Base-by-base conservation (phyloP, 441 rosid species). In the Adansonia gregorii region DNA sequence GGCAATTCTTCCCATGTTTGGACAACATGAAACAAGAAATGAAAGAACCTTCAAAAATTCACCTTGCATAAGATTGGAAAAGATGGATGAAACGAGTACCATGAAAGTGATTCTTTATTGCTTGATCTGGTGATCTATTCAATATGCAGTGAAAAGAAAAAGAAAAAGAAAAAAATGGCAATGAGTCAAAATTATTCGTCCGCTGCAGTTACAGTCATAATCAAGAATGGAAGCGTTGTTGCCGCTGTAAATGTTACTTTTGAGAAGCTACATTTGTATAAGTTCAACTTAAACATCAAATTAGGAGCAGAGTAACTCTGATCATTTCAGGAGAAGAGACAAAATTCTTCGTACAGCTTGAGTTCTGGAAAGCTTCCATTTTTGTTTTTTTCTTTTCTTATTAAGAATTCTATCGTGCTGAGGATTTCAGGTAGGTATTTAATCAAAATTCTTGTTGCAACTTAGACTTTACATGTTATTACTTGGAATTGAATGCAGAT, bases 401-500 rank as follows among this genome's bases (percentile, higher is more conserved):
- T 49, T 49, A 3, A 49, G n/a, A 49, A 49, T 49, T 49, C 54
- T 12, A 45, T 8, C 10, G 14, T 49, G 54, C 14, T 49, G 54
- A 49, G 6, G 59, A 45, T 45, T 45, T 45, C 72, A 19, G 35
- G n/a, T n/a, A 9, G 46, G 54, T 10, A 19, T 20, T 46, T 46
- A 22, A 11, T 20, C 39, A 19, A 19, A 43, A 41, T 0, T 66
- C 70, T 66, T 19, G 27, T 20, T 48, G 35, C 8, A 43, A 67
- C 15, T 45, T 45, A 22, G 59, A 24, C 6, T 14, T 22, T 20
- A 68, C 72, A 24, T 24, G 3, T 15, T 48, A 7, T 48, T 48
- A 12, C 59, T 49, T 27, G 73, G 59, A 49, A 51, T 20, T 0
- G 69, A 76, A 67, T 87, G 77, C 87, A 91, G 93, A 88, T 80